These are phyloP conservation scores for Hemileccinum rubropunctum DNA, from an alignment of 768 basidiomycete species.

Conservation along the genomic window DNA sequence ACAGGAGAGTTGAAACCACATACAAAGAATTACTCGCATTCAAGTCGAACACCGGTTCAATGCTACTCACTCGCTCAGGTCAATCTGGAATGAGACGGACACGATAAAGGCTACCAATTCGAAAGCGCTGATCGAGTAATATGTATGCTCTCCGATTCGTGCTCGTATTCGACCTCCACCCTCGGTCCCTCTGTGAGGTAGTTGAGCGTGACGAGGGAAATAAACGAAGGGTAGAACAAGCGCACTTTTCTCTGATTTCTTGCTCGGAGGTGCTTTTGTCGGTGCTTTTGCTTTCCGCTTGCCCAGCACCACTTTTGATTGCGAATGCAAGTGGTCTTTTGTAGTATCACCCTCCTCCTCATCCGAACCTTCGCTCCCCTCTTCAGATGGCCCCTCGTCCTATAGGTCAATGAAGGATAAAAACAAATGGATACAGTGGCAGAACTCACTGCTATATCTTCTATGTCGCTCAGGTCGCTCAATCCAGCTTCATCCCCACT, in stretches of 20 bases:
- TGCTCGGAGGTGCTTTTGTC: slow-evolving; percentile 42
- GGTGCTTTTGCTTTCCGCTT: slow-evolving; percentile 63
- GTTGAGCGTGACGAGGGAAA: slow-evolving; percentile 11
- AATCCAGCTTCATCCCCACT: slow-evolving; percentile 46
- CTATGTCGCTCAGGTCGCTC: slow-evolving; percentile 53
- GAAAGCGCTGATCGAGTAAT: slow-evolving; percentile 50
- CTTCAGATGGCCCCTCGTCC: slow-evolving; percentile 39
- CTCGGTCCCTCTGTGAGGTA: slow-evolving; percentile 59
- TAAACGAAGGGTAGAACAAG: slow-evolving; percentile 11
- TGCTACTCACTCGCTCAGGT: background rate
- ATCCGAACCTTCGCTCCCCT: slow-evolving; percentile 42
- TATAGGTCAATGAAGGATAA: slow-evolving; percentile 20
- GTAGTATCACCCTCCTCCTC: slow-evolving; percentile 39
- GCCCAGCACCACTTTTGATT: slow-evolving; percentile 49
- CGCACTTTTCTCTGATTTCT: slow-evolving; percentile 60
- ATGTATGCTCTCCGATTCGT: slow-evolving; percentile 75
- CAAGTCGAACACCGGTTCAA: no score
- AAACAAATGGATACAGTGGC: background rate
- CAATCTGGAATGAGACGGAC: background rate
- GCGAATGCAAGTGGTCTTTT: slow-evolving; percentile 36
- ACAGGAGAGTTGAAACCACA: no score
- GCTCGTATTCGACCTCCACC: slow-evolving; percentile 96
- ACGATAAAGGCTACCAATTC: slow-evolving; percentile 44
- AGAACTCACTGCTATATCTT: slow-evolving; percentile 59
- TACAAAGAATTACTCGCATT: no score